Conservation (phyloP, 2,329 filamentous ascomycete species). For the Knufia petricola region DNA sequence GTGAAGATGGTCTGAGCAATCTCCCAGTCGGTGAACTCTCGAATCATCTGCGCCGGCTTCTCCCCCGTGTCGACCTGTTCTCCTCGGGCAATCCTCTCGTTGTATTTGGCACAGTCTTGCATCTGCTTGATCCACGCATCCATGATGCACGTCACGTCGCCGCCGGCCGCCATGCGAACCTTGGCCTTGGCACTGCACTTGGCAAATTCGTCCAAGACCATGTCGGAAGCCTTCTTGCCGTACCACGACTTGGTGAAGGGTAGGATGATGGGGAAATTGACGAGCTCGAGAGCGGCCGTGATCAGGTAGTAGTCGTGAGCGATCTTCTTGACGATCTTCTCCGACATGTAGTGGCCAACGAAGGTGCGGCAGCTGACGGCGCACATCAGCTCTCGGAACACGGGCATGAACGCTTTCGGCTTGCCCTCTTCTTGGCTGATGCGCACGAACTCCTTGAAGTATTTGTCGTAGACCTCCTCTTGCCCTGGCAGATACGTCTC, state of each 20-base stretch:
- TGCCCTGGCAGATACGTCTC: constrained; percentile 82
- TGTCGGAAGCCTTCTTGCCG: constrained; percentile 88
- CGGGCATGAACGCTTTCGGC: constrained; percentile 76
- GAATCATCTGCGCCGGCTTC: constrained; percentile 74
- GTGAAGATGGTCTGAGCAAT: constrained; percentile 91
- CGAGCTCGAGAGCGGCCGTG: constrained; percentile 86
- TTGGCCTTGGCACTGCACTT: constrained; percentile 91
- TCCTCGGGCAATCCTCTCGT: constrained; percentile 65
- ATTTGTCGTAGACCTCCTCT: constrained; percentile 81
- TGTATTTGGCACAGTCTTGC: constrained; percentile 74
- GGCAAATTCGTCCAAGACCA: constrained; percentile 80
- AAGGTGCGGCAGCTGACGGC: constrained; percentile 95
- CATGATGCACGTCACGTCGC: constrained; percentile 83
- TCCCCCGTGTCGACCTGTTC: constrained; percentile 56
- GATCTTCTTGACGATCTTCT: constrained; percentile 85
- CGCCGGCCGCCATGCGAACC: constrained; percentile 80
- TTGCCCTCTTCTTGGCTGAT: constrained; percentile 62
- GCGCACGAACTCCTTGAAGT: constrained; percentile 69
- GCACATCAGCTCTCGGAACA: constrained; percentile 90
- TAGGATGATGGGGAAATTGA: constrained; percentile 96
- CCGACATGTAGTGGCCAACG: constrained; percentile 87
- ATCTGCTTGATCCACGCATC: constrained; percentile 88
- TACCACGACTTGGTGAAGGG: constrained; percentile 96
- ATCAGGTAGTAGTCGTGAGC: constrained; percentile 95
- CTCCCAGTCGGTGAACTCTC: constrained; percentile 81